Conservation (phyloP, 2,329 filamentous ascomycete genomes). For the Trichoderma brevicompactum region DNA sequence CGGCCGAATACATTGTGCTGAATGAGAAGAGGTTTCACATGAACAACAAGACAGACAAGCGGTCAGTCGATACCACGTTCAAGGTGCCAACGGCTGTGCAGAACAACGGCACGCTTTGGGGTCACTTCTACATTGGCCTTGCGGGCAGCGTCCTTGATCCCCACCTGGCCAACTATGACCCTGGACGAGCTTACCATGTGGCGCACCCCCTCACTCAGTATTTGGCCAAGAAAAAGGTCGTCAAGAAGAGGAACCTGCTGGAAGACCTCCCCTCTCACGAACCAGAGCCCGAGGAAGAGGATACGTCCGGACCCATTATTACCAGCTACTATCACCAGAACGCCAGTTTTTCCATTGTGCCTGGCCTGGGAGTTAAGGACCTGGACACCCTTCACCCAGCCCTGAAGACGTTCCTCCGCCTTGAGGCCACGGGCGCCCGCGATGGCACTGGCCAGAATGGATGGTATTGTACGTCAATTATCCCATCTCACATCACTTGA, state of each 20-base stretch:
- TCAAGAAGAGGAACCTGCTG: conserved; percentile 88
- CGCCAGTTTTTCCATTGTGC: conserved; percentile 85
- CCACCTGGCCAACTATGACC: conserved; percentile 70
- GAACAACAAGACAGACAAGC: conserved; percentile 77
- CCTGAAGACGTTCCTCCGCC: conserved; percentile 73
- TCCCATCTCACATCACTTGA: background rate
- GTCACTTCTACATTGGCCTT: conserved; percentile 87
- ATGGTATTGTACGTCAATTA: conserved; percentile 72
- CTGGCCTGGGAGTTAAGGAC: conserved; percentile 72
- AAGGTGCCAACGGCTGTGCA: conserved; percentile 78
- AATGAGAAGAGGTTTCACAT: conserved; percentile 80
- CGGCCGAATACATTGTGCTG: conserved; percentile 72
- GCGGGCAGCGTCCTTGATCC: conserved; percentile 79
- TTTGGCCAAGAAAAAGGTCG: conserved; percentile 84
- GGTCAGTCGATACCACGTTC: conserved; percentile 77
- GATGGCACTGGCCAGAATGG: conserved; percentile 84
- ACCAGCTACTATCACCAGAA: conserved; percentile 95
- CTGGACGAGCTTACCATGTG: conserved; percentile 79
- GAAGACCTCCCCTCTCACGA: conserved; percentile 49
- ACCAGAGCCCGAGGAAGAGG: conserved; percentile 54
- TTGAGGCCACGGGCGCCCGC: conserved; percentile 79
- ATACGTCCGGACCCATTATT: conserved; percentile 69
- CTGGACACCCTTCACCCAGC: conserved; percentile 73
- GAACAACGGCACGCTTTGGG: conserved; percentile 91
- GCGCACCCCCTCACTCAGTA: conserved; percentile 85